These are phyloP conservation scores for Trypanosoma mega DNA, from an alignment of 208 protist species.

Conservation along the genomic window DNA sequence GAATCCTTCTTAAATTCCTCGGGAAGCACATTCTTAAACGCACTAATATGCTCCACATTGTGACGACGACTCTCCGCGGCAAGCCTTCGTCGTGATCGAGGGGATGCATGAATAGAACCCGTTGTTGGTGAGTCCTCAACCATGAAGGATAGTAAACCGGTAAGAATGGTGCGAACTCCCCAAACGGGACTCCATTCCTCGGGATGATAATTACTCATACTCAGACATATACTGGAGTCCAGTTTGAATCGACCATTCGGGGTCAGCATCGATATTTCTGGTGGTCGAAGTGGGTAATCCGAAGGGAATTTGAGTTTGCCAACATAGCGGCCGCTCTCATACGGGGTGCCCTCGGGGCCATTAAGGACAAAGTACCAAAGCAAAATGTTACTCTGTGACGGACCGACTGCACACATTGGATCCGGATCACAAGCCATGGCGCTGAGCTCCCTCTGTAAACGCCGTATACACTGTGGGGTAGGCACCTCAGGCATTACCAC, in stretches of 20 bases:
- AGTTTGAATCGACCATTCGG: constrained; percentile 83
- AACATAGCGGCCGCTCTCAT: constrained; percentile 95
- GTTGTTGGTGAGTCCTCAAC: constrained; percentile 44
- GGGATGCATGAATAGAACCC: constrained; percentile 36
- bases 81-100: constrained; percentile 33
- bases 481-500: constrained; percentile 16
- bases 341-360: constrained; percentile 85
- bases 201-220: constrained; percentile 86
- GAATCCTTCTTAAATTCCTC: constrained; percentile 43
- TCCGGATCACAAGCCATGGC: constrained; percentile 32
- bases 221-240: constrained; percentile 69
- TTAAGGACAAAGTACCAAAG: constrained; percentile 96
- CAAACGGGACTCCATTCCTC: constrained; percentile 90
- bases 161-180: constrained; percentile 73
- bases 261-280: constrained; percentile 81
- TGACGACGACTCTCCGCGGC: constrained; percentile 46
- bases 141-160: constrained; percentile 86
- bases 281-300: constrained; percentile 97
- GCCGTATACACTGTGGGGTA: constrained; percentile 30
- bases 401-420: constrained; percentile 35
- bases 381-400: constrained; percentile 89
- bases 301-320: constrained; percentile 93
- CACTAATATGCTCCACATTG: constrained; percentile 43
- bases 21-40: constrained; percentile 52
- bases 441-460: constrained; percentile 63